A percentile compares a stretch with the other conserved stretches of the same genome.
phyloP scores from a whole-genome alignment of 768 basidiomycete genomes.

The Lentinula sp. region DNA sequence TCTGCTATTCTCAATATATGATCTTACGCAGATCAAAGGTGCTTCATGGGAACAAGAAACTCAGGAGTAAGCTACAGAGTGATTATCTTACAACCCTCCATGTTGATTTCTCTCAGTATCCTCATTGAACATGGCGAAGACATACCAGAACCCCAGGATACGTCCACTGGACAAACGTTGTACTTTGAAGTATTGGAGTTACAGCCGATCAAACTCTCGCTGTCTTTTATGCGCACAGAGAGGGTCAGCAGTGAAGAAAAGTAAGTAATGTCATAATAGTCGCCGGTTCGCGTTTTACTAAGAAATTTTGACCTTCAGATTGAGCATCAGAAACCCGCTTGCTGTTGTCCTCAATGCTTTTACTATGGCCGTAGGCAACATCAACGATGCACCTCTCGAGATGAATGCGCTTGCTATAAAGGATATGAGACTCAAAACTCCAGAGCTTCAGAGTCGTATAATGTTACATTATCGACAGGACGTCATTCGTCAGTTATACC shows the following conservation, averaged over 20 bases:
- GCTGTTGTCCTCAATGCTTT: constrained; percentile 91
- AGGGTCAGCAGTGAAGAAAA: constrained; percentile 89
- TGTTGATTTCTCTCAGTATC: constrained; percentile 35
- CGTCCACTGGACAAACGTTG: constrained; percentile 67
- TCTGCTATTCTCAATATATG: constrained; percentile 86
- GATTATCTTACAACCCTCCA: neutral
- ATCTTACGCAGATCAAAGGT: constrained; percentile 89
- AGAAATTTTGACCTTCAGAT: constrained; percentile 28
- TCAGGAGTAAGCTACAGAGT: constrained; percentile 53
- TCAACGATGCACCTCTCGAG: constrained; percentile 92
- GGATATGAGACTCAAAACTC: constrained; percentile 84
- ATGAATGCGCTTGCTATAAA: constrained; percentile 93
- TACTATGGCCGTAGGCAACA: constrained; percentile 95
- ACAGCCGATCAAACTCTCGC: constrained; percentile 85
- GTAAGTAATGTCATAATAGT: constrained; percentile 36
- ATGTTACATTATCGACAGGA: constrained; percentile 92
- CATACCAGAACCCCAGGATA: constrained; percentile 65
- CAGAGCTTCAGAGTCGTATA: constrained; percentile 81
- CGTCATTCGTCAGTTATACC: constrained; percentile 88
- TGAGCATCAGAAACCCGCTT: constrained; percentile 82
- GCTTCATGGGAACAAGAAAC: constrained; percentile 78
- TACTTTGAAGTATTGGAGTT: constrained; percentile 96
- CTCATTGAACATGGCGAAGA: constrained; percentile 66
- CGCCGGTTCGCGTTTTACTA: neutral
- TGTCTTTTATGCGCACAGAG: constrained; percentile 98